These are phyloP conservation scores for Fraxinus excelsior DNA, from an alignment of 257 asterid species.

Conservation along the genomic window DNA sequence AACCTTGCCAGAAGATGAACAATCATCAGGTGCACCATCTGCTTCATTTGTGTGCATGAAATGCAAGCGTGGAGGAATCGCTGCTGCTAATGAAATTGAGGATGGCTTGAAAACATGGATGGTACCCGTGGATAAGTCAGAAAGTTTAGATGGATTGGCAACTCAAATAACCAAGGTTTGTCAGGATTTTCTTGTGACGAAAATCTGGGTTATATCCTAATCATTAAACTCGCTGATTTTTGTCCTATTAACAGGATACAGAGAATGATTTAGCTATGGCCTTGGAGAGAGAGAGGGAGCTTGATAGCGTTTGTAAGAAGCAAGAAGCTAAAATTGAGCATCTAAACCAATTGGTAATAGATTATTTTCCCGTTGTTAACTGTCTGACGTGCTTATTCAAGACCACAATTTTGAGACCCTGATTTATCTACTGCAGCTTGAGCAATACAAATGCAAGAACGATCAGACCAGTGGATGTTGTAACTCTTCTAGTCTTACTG, in stretches of 20 bases:
- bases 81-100: slow-evolving; percentile 35
- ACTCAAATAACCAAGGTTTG: slow-evolving; percentile 40
- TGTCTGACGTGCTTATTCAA: neutral
- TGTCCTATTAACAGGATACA: slow-evolving; percentile 39
- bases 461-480: slow-evolving; percentile 30
- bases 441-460: slow-evolving; percentile 47
- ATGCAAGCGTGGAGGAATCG: slow-evolving; percentile 50
- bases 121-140: slow-evolving; percentile 34
- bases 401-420: slow-evolving; percentile 16
- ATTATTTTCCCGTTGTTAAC: slow-evolving; percentile 12
- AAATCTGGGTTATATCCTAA: slow-evolving; percentile 5
- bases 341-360: slow-evolving; percentile 64
- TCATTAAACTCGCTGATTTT: slow-evolving; percentile 1
- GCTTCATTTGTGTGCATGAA: slow-evolving; percentile 55
- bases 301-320: slow-evolving; percentile 64
- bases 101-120: slow-evolving; percentile 43
- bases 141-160: slow-evolving; percentile 30
- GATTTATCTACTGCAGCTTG: slow-evolving; percentile 58
- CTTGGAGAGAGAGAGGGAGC: slow-evolving; percentile 60
- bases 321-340: slow-evolving; percentile 79
- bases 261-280: slow-evolving; percentile 42
- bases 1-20: slow-evolving; percentile 41
- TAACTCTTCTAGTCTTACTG: slow-evolving; percentile 35
- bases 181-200: slow-evolving; percentile 9
- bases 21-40: slow-evolving; percentile 37